Evolutionary conservation across 1,284 basidiomycete species (phyloP).

Genomic region (Melampsora americana): DNA sequence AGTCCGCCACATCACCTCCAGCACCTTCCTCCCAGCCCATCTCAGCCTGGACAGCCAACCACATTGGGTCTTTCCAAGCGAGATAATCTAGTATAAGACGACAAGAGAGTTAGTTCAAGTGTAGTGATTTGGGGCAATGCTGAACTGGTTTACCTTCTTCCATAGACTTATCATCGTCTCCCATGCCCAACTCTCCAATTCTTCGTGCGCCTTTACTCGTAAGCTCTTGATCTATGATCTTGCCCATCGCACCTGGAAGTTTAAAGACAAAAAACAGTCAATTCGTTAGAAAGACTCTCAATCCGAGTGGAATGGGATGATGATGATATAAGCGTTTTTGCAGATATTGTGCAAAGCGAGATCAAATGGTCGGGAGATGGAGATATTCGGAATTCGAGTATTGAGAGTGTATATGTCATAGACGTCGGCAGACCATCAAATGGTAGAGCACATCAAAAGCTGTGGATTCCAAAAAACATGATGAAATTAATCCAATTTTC

Average conservation of each 20-base stretch:
- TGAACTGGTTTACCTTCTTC: slow-evolving; percentile 64
- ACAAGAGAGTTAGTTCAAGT: background rate
- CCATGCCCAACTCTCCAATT: slow-evolving; percentile 88
- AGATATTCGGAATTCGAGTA: no score
- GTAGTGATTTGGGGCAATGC: background rate
- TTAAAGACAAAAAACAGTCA: background rate
- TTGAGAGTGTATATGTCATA: no score
- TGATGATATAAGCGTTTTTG: background rate
- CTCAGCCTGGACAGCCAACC: slow-evolving; percentile 74
- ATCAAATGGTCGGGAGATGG: background rate
- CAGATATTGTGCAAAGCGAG: background rate
- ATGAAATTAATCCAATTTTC: no score
- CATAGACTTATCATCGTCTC: slow-evolving; percentile 99
- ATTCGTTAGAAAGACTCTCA: slow-evolving; percentile 83
- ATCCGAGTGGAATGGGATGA: no score
- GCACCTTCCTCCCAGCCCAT: slow-evolving; percentile 92
- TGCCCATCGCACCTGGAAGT: slow-evolving; percentile 64
- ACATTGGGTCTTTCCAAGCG: slow-evolving; percentile 99
- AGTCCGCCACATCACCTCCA: slow-evolving; percentile 91
- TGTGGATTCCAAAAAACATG: no score
- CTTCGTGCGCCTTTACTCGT: slow-evolving; percentile 76
- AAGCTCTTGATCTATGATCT: slow-evolving; percentile 72
- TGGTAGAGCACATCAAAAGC: no score
- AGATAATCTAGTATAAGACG: slow-evolving; percentile 67
- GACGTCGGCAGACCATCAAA: no score